Evolutionary conservation across 2,329 filamentous ascomycete species (phyloP).

Genomic region (Drechmeria coniospora): DNA sequence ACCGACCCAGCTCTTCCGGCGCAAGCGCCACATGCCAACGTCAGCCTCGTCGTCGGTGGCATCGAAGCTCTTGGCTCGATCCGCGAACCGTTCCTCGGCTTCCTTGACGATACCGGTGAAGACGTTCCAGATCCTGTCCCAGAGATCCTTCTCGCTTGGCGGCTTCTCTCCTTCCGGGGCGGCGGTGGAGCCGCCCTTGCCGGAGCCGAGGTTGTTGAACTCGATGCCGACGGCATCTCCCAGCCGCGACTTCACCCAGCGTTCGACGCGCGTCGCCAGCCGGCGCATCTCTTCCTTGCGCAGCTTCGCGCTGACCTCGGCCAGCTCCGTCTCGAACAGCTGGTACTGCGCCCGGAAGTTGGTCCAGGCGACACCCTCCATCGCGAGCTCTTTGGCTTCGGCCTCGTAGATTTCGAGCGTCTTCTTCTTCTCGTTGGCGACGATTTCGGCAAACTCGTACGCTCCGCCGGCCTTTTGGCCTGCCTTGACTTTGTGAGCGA

Average conservation of each 20-base stretch:
- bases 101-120: constrained; percentile 74
- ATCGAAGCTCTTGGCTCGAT: constrained; percentile 84
- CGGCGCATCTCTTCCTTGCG: constrained; percentile 94
- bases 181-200: constrained; percentile 65
- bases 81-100: constrained; percentile 72
- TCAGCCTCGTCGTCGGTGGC: constrained; percentile 84
- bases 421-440: constrained; percentile 64
- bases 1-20: constrained; percentile 88
- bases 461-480: constrained; percentile 82
- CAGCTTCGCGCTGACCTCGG: constrained; percentile 70
- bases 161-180: constrained; percentile 67
- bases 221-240: constrained; percentile 80
- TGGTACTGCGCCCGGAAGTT: constrained; percentile 67
- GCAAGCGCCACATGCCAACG: constrained; percentile 79
- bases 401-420: constrained; percentile 60
- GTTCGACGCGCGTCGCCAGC: constrained; percentile 76
- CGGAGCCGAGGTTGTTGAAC: constrained; percentile 90
- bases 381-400: constrained; percentile 57
- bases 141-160: constrained; percentile 71
- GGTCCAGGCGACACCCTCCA: constrained; percentile 75
- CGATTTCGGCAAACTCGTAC: constrained; percentile 94
- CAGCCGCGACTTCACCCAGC: constrained; percentile 81
- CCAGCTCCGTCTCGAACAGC: constrained; percentile 79
- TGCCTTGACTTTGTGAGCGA: constrained; percentile 71
- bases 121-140: constrained; percentile 86